Evolutionary conservation across 2,329 filamentous ascomycete genomes (phyloP).

Genomic region (Helotiales sp.): DNA sequence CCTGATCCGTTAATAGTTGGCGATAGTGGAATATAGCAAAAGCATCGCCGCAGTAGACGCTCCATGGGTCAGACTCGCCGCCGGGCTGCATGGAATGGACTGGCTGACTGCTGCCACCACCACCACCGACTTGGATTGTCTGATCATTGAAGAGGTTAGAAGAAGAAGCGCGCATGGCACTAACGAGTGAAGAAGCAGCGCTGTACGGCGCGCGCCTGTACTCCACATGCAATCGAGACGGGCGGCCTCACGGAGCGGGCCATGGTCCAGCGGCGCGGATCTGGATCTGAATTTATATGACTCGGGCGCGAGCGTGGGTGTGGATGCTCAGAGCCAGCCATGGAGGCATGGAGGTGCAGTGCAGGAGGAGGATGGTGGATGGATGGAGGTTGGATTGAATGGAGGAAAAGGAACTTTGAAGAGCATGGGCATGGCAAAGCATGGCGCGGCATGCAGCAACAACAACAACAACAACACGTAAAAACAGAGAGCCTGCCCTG

Average conservation of each 20-base stretch:
- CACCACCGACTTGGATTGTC: neutral
- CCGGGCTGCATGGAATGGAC: neutral
- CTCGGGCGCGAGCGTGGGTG: neutral
- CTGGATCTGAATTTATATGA: conserved; percentile 3
- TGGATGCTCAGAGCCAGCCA: neutral
- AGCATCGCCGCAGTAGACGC: neutral
- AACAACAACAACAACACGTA: too few species aligned
- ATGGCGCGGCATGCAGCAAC: neutral
- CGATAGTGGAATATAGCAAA: neutral
- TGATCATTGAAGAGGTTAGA: conserved; percentile 4
- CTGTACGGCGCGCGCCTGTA: neutral
- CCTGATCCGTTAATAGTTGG: neutral
- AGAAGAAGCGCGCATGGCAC: conserved; percentile 9
- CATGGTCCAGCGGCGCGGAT: conserved; percentile 10
- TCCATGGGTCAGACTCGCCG: conserved; percentile 2
- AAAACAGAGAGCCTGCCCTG: too few species aligned
- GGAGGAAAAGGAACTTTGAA: neutral
- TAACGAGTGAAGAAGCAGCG: conserved; percentile 3
- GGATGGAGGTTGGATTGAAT: too few species aligned
- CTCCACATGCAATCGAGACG: conserved; percentile 8
- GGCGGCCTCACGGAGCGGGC: conserved; percentile 5
- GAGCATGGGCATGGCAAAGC: neutral
- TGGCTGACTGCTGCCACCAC: neutral
- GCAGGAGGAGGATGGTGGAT: too few species aligned
- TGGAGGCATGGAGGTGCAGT: neutral